Evolutionary conservation across 2,329 filamentous ascomycete species (phyloP).

Genomic region (Ilyonectria sp.): DNA sequence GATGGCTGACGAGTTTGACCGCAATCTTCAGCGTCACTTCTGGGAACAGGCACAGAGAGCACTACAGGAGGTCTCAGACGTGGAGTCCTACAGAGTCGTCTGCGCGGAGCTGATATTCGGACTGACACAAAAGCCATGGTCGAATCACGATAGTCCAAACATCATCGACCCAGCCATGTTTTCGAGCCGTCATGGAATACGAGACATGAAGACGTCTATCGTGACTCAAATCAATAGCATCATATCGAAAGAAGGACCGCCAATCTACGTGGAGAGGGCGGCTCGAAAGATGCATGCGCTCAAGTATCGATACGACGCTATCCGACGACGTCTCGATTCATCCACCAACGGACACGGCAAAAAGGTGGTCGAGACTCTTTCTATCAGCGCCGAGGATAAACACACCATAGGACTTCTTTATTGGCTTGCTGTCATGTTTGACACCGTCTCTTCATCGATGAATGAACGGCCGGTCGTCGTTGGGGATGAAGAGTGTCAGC

Average conservation of each 20-base stretch:
- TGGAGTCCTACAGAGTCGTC: slow-evolving; percentile 56
- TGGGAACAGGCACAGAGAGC: slow-evolving; percentile 56
- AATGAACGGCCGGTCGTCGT: slow-evolving; percentile 55
- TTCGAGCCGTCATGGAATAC: slow-evolving; percentile 2
- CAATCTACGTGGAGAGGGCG: slow-evolving; percentile 43
- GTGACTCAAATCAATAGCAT: slow-evolving; percentile 37
- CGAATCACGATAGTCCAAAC: slow-evolving; percentile 29
- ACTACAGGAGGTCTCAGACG: slow-evolving; percentile 51
- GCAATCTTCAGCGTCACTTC: slow-evolving; percentile 52
- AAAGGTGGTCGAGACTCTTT: slow-evolving; percentile 4
- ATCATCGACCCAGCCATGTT: slow-evolving; percentile 23
- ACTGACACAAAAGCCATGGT: slow-evolving; percentile 53
- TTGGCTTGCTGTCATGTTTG: slow-evolving; percentile 73
- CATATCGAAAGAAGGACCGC: slow-evolving; percentile 41
- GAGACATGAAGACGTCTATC: slow-evolving; percentile 18
- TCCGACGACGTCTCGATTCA: slow-evolving; percentile 31
- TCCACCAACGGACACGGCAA: slow-evolving; percentile 1
- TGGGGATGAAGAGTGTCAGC: slow-evolving; percentile 57
- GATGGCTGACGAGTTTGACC: slow-evolving; percentile 54
- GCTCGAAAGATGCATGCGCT: slow-evolving; percentile 47
- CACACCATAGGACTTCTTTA: slow-evolving; percentile 68
- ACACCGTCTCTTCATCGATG: slow-evolving; percentile 70
- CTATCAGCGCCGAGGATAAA: slow-evolving; percentile 45
- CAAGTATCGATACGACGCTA: slow-evolving; percentile 43
- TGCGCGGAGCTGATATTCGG: slow-evolving; percentile 58